Evolutionary conservation across 1,284 basidiomycete species (phyloP), one percentile per base, ranked within the genome.

Genomic region (Cutaneotrichosporon cavernicola): DNA sequence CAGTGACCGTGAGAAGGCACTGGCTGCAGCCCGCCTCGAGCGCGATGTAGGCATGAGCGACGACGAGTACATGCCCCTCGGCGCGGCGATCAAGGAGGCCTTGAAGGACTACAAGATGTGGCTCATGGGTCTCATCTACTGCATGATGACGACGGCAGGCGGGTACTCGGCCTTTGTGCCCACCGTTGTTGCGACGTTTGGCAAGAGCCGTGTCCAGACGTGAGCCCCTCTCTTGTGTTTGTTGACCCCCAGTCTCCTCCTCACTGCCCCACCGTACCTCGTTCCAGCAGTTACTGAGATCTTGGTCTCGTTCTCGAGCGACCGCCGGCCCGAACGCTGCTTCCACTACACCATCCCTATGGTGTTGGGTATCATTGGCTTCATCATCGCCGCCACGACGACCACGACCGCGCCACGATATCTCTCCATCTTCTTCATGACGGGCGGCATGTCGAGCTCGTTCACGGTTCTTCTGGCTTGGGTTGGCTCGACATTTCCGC

Each of bases 321-420:
- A 74, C 60, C 65, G 70, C 16, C 67, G 60, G 31, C 68, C 67
- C 2, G 76, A 78, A 61, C 69, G 76, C 21, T 74, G 71, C 60
- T 77, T 79, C 63, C 81, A 81, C 38, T 73, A 82, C 53, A 67
- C 77, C 11, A 71, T 75, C 61, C 75, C 82, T 2, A 70, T 81
- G 59, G 69, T 73, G 38, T 61, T 77, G 55, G 80, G 69, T 6
- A 72, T 76, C 61, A 61, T 75, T n/a, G 77, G 76, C 16, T 76
- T 74, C 55, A 65, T 74, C 58, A 72, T 78, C 21, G 68, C 73
- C 13, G 65, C 71, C 2, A 60, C 69, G 13, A 72, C 75, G 4
- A 65, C 67, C 26, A 70, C 70, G 31, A 68, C 67, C 2, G 73
- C 65, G 0, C 72, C 69, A 10, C 65, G 75, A 26, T 78, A 73